Percentiles rank a stretch among this genome's conserved stretches.
Conservation (phyloP, 192 early-diverging fungal species). For the Polychytrium aggregatum region DNA sequence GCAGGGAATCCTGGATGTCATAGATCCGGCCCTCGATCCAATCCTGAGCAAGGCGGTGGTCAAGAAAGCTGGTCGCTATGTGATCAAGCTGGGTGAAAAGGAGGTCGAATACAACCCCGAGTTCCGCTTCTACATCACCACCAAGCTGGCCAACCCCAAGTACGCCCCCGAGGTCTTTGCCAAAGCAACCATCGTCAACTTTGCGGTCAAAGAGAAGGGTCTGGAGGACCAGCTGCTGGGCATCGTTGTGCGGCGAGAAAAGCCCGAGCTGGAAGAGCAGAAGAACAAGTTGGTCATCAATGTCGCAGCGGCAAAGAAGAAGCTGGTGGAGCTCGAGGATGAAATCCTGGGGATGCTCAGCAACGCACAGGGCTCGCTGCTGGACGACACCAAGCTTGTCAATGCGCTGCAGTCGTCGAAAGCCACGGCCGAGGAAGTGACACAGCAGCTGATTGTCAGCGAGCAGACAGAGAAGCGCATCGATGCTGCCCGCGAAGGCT, state of each 20-base stretch:
- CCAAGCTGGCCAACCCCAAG: conserved; percentile 46
- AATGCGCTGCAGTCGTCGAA: conserved; percentile 54
- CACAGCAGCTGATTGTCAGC: conserved; percentile 45
- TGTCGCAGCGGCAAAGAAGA: conserved; percentile 45
- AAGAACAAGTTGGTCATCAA: conserved; percentile 44
- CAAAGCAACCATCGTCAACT: conserved; percentile 53
- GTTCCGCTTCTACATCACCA: conserved; percentile 49
- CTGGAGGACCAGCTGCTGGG: conserved; percentile 51
- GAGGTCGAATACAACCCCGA: conserved; percentile 53
- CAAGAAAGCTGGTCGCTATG: conserved; percentile 39
- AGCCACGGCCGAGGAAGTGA: conserved; percentile 45
- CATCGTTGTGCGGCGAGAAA: conserved; percentile 43
- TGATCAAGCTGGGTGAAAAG: conserved; percentile 48
- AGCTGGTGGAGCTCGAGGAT: conserved; percentile 48
- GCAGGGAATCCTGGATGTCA: conserved; percentile 40
- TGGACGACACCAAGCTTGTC: conserved; percentile 52
- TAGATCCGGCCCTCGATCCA: conserved; percentile 44
- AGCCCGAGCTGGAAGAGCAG: conserved; percentile 51
- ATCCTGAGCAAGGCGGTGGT: conserved; percentile 47
- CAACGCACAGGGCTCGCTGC: conserved; percentile 49
- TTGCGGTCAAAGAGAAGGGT: conserved; percentile 52
- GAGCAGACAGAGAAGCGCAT: conserved; percentile 54
- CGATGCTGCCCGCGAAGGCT: conserved; percentile 47
- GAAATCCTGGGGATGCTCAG: conserved; percentile 49
- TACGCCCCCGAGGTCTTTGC: conserved; percentile 53